Percentiles rank a stretch among this genome's conserved stretches.
Evolutionary conservation across 768 basidiomycete species (phyloP).

Genomic region (Leccinum boreale): DNA sequence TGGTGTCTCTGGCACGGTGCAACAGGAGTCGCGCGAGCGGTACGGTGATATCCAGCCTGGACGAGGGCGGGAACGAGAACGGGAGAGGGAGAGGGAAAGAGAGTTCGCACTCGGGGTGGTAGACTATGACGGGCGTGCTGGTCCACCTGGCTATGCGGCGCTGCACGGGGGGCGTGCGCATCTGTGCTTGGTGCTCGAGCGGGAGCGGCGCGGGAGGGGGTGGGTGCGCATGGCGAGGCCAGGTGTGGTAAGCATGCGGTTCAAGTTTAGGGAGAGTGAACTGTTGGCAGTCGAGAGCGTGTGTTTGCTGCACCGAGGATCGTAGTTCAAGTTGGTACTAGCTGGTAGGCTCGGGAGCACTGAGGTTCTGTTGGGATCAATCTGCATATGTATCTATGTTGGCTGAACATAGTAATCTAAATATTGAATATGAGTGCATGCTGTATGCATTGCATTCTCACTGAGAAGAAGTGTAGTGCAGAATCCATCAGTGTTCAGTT

Average conservation of each 20-base stretch:
- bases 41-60: not conserved
- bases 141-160: slow-evolving; percentile 20
- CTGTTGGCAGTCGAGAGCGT: slow-evolving; percentile 18
- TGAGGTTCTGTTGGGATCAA: too few species aligned
- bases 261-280: slow-evolving; percentile 19
- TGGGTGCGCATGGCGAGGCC: slow-evolving; percentile 23
- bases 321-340: not conserved
- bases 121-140: slow-evolving; percentile 21
- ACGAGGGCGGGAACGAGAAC: slow-evolving; percentile 4
- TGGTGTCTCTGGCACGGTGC: not conserved
- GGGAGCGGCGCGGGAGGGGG: slow-evolving; percentile 16
- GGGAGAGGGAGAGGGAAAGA: slow-evolving; percentile 12
- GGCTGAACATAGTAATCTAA: too few species aligned
- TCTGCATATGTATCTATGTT: too few species aligned
- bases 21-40: slow-evolving; percentile 2
- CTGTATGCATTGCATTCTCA: too few species aligned
- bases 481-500: too few species aligned
- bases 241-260: slow-evolving; percentile 19
- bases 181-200: slow-evolving; percentile 23
- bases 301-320: slow-evolving; percentile 21
- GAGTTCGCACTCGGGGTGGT: slow-evolving; percentile 20
- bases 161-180: slow-evolving; percentile 16
- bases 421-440: too few species aligned
- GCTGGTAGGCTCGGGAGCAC: too few species aligned
- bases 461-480: too few species aligned